Conservation (phyloP, 208 protist genomes). For the Leishmania gerbilli region DNA sequence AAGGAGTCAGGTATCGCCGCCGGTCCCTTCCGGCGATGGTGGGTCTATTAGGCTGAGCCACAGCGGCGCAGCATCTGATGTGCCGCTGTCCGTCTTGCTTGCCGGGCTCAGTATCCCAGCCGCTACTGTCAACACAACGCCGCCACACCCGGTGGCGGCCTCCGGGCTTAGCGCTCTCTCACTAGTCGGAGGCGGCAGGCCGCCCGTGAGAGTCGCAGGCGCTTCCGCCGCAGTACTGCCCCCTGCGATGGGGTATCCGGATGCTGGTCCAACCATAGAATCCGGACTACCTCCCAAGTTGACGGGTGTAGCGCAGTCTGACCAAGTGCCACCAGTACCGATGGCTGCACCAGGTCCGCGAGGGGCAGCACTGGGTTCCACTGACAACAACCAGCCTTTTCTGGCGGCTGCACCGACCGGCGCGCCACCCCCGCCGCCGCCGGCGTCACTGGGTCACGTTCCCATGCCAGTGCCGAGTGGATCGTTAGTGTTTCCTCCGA, state of each 20-base stretch:
- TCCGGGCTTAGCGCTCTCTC: neutral
- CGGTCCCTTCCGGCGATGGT: neutral
- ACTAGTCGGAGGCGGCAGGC: neutral
- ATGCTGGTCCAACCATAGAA: neutral
- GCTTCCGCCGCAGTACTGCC: neutral
- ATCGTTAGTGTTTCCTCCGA: neutral
- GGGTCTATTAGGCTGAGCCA: neutral
- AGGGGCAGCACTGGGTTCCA: neutral
- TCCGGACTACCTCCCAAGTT: neutral
- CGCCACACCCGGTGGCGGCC: neutral
- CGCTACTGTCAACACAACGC: neutral
- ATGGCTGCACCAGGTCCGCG: neutral
- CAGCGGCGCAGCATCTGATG: neutral
- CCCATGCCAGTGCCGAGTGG: neutral
- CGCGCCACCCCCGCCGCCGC: neutral
- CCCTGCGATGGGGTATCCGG: neutral
- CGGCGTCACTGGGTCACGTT: neutral
- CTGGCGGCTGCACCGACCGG: neutral
- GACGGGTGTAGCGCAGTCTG: neutral
- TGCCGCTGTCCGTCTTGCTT: slow-evolving; percentile 9
- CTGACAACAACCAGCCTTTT: neutral
- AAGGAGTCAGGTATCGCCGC: neutral
- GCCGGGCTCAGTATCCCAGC: neutral
- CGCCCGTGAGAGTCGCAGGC: neutral
- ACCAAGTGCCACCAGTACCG: neutral